Conservation (phyloP, 1,284 basidiomycete genomes). For the Ustilago trichophora region DNA sequence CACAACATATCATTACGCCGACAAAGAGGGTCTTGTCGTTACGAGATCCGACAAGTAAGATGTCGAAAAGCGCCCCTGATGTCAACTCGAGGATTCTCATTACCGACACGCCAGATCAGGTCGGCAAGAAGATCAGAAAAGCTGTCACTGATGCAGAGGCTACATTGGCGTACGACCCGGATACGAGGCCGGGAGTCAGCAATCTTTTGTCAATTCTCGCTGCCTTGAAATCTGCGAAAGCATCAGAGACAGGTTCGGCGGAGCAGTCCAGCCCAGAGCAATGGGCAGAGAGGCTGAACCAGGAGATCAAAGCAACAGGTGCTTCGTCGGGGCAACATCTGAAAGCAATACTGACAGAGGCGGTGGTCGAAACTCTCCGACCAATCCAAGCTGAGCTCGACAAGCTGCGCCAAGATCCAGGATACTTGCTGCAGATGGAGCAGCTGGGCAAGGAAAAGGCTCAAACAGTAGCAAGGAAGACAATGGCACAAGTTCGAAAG, state of each 20-base stretch:
- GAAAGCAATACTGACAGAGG: constrained; percentile 79
- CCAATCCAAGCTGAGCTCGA: constrained; percentile 78
- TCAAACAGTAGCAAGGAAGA: constrained; percentile 72
- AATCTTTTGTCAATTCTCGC: constrained; percentile 78
- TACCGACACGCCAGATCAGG: constrained; percentile 76
- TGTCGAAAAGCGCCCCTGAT: constrained; percentile 92
- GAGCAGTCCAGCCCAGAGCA: constrained; percentile 32
- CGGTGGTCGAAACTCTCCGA: constrained; percentile 76
- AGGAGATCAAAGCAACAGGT: constrained; percentile 63
- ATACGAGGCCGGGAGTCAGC: constrained; percentile 78
- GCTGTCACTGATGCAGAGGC: constrained; percentile 85
- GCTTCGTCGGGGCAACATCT: constrained; percentile 74
- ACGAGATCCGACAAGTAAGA: constrained; percentile 84
- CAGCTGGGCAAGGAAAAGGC: constrained; percentile 76
- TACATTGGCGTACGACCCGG: constrained; percentile 78
- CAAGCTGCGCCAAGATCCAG: constrained; percentile 73
- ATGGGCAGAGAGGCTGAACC: constrained; percentile 69
- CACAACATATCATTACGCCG: constrained; percentile 77
- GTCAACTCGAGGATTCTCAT: constrained; percentile 83
- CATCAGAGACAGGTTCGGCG: background rate
- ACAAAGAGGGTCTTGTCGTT: constrained; percentile 78
- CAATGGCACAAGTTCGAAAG: constrained; percentile 76
- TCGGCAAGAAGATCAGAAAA: constrained; percentile 77
- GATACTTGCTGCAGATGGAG: constrained; percentile 75
- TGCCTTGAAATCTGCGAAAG: constrained; percentile 67